Conservation (phyloP, 495 filamentous ascomycete genomes). For the Oidiodendron maius region DNA sequence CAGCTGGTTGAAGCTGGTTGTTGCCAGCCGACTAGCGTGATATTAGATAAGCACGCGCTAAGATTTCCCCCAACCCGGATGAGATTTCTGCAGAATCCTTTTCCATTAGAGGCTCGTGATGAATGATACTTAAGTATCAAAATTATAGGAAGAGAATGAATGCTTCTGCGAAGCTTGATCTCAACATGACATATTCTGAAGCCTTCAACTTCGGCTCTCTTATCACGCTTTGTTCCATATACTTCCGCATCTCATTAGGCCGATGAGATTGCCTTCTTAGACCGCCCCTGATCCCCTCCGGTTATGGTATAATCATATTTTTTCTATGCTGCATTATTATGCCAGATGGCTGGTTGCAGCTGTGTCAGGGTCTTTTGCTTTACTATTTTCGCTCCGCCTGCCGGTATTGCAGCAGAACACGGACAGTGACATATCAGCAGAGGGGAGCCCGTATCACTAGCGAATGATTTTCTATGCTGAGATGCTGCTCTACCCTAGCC, state of each 20-base stretch:
- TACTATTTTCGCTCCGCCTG: too few species aligned
- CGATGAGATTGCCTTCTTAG: neutral
- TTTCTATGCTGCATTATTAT: neutral
- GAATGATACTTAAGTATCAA: conserved; percentile 40
- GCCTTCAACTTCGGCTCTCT: conserved; percentile 20
- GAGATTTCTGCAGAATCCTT: neutral
- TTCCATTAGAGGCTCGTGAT: conserved; percentile 42
- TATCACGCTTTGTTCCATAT: neutral
- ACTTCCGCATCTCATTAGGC: too few species aligned
- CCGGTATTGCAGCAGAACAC: too few species aligned
- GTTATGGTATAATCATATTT: neutral
- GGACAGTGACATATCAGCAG: too few species aligned
- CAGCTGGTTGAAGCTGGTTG: too few species aligned
- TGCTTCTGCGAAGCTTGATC: conserved; percentile 45
- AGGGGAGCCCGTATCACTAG: too few species aligned
- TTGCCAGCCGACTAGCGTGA: too few species aligned
- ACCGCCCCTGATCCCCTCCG: neutral
- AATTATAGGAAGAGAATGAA: conserved; percentile 58
- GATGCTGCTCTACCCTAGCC: too few species aligned
- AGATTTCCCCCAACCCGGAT: neutral
- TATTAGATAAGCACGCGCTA: conserved; percentile 1
- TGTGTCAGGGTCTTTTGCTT: too few species aligned
- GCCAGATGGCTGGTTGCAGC: too few species aligned
- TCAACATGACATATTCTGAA: conserved; percentile 50
- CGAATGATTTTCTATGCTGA: too few species aligned